Conservation (phyloP, 2,329 filamentous ascomycete species). For the Fusarium sp. region DNA sequence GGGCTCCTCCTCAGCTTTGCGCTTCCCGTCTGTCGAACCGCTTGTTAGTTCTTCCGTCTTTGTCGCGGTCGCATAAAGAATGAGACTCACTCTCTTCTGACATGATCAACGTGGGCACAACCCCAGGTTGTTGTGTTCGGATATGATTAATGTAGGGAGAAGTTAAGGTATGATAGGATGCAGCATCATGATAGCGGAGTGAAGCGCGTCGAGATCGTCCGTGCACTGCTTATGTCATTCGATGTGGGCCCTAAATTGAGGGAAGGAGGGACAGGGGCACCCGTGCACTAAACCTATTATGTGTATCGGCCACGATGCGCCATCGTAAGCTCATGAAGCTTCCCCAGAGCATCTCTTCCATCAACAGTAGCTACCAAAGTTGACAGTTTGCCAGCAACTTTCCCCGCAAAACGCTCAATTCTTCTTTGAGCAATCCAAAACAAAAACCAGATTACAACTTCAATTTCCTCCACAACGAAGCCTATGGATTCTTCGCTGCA, state of each 20-base stretch:
- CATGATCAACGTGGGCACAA: slow-evolving; percentile 26
- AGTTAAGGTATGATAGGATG: slow-evolving; percentile 26
- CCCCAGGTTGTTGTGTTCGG: background rate
- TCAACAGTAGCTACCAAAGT: slow-evolving; percentile 23
- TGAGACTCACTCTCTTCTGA: slow-evolving; percentile 42
- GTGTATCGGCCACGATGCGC: slow-evolving; percentile 51
- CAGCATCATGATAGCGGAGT: slow-evolving; percentile 42
- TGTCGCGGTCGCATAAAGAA: background rate
- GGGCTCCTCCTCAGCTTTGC: slow-evolving; percentile 77
- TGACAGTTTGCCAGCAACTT: slow-evolving; percentile 9
- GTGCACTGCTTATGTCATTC: slow-evolving; percentile 50
- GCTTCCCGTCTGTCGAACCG: slow-evolving; percentile 65
- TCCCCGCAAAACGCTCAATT: slow-evolving; percentile 7
- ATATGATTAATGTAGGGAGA: slow-evolving; percentile 15
- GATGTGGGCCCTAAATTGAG: background rate
- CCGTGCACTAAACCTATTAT: slow-evolving; percentile 48
- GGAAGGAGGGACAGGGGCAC: background rate
- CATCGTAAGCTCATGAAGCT: slow-evolving; percentile 48
- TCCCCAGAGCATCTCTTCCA: slow-evolving; percentile 39
- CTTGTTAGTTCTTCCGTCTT: slow-evolving; percentile 6
- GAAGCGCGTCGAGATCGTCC: slow-evolving; percentile 36
- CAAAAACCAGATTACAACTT: background rate
- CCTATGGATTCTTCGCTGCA: slow-evolving; percentile 84
- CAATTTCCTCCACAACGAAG: slow-evolving; percentile 27
- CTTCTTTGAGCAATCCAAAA: background rate